Base-by-base conservation (phyloP, 768 basidiomycete genomes). In the Lactarius hengduanensis region DNA sequence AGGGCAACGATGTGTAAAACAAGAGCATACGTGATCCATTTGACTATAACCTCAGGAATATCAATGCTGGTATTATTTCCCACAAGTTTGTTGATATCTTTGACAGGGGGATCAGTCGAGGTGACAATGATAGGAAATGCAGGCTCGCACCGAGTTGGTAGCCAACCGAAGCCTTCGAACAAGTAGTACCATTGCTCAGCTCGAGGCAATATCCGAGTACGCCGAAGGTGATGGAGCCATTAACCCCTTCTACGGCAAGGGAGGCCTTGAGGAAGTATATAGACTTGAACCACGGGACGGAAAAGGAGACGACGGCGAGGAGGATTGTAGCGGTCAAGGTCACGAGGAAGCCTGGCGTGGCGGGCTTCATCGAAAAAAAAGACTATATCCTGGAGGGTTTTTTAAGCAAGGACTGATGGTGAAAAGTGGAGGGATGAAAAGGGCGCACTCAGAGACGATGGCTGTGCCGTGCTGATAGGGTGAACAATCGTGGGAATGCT, bases 1-100 rank as follows among this genome's bases (percentile, higher is more conserved):
- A 98, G 86, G 18, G 93, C 96, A 64, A 94, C 87, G 66, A 97
- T 86, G 74, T 98, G 96, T 18, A 98, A 83, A 69, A 98, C 86
- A 70, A 99, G 87, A 28, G 87, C 88, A 73, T 96, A 96, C 11
- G 97, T 98, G 74, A 98, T 80, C 93, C 96, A 98, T 80, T 97
- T 96, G 67, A 95, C 90, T 59, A 88, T 83, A 7, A 93, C 85
- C 63, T 86, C 80, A 1, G 95, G 94, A 59, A 98, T 92, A 70
- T 92, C 76, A 41, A 96, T 77, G 32, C 80, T 72, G 2, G 84
- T 78, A 4, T 81, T 77, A 75, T 92, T 83, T 7, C 89, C 92
- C 38, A 97, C 85, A 2, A 98, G 82, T 43, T 80, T 74, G 72
- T 95, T 93, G 70, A 96, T 85, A 72, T 98, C 94, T 96, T 66